Evolutionary conservation across 208 protist species (phyloP).

Genomic region (Trypanosoma grayi): DNA sequence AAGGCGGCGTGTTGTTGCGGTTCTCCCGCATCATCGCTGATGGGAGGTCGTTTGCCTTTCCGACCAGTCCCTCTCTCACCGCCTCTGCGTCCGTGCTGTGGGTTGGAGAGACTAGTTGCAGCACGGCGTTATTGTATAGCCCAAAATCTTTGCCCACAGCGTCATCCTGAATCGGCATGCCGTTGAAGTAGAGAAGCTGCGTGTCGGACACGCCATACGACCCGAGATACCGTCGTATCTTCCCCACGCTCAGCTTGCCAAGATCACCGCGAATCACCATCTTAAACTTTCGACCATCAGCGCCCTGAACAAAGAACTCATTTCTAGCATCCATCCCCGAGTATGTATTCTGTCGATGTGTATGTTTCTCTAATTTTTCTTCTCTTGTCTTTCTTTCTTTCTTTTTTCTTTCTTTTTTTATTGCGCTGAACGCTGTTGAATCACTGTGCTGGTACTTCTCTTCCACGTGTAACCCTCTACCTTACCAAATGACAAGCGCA

Average conservation of each 20-base stretch:
- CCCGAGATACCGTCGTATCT: constrained; percentile 73
- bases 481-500: too few species aligned
- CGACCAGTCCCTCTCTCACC: too few species aligned
- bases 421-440: too few species aligned
- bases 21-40: not conserved
- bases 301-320: constrained; percentile 65
- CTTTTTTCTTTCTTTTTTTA: too few species aligned
- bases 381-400: not conserved
- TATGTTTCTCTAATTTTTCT: not conserved
- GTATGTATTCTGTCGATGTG: too few species aligned
- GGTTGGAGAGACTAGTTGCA: constrained; percentile 19
- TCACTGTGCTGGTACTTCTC: too few species aligned
- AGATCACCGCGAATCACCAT: constrained; percentile 84
- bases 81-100: too few species aligned
- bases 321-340: constrained; percentile 53
- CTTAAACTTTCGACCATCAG: constrained; percentile 80
- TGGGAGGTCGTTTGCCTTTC: not conserved
- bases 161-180: constrained; percentile 42
- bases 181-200: constrained; percentile 45
- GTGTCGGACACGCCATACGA: constrained; percentile 61
- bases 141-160: constrained; percentile 68
- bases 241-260: constrained; percentile 66
- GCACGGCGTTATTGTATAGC: constrained; percentile 37
- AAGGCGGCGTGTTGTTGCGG: not conserved
- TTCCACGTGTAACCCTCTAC: too few species aligned